Evolutionary conservation across 192 early-diverging fungal genomes (phyloP).

Genomic region (Rhizophlyctis rosea): DNA sequence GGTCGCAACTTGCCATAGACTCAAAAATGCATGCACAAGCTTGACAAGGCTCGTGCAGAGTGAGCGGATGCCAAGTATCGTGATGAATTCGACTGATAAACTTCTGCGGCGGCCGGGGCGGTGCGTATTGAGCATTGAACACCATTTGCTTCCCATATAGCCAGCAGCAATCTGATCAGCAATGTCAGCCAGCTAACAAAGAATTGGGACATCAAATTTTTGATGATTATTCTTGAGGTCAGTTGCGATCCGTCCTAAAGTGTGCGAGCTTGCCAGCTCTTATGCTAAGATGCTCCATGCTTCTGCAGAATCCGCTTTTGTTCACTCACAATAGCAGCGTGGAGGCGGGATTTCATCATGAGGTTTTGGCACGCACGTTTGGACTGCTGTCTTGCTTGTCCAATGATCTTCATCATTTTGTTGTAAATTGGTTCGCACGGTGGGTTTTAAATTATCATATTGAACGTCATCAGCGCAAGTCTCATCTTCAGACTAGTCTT

Average conservation of each 20-base stretch:
- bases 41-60: constrained; percentile 7
- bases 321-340: constrained; percentile 68
- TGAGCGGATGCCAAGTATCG: constrained; percentile 19
- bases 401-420: constrained; percentile 79
- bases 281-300: no score
- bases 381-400: constrained; percentile 79
- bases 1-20: constrained; percentile 1
- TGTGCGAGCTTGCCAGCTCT: constrained; percentile 5
- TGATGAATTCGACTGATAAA: constrained; percentile 38
- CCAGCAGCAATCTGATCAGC: no score
- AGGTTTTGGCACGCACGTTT: constrained; percentile 74
- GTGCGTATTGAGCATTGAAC: constrained; percentile 16
- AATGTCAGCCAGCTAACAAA: constrained; percentile 27
- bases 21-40: constrained; percentile 1
- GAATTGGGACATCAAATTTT: constrained; percentile 69
- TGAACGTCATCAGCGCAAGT: neutral
- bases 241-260: no score
- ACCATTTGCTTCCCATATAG: no score
- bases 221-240: constrained; percentile 84
- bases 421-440: constrained; percentile 82
- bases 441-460: constrained; percentile 23
- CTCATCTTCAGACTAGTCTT: constrained; percentile 36
- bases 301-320: constrained; percentile 72
- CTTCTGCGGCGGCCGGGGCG: constrained; percentile 41
- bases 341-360: constrained; percentile 82